Conservation (phyloP, 1,139 yeast species). For the Yamadazyma trypodendri region DNA sequence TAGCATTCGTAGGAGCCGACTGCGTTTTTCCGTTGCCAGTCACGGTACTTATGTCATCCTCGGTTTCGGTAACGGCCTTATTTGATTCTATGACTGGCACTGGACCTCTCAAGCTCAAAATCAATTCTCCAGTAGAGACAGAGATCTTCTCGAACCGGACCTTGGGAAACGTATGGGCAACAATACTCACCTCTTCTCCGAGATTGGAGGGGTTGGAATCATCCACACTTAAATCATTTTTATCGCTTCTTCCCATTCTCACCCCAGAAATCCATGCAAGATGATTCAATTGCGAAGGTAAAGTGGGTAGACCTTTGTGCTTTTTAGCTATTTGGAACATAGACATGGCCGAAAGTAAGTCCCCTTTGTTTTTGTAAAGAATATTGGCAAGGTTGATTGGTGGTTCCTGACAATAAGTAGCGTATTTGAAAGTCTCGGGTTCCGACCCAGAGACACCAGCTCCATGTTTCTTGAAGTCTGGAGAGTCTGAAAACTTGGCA, state of each 20-base stretch:
- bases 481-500: too few relatives aligned
- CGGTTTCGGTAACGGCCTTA: neutral
- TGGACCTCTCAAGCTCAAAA: constrained; percentile 78
- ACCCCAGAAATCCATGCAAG: constrained; percentile 95
- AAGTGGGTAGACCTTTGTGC: constrained; percentile 23
- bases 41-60: neutral
- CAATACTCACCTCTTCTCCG: constrained; percentile 88
- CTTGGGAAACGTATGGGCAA: constrained; percentile 89
- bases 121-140: constrained; percentile 79
- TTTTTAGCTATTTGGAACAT: constrained; percentile 33
- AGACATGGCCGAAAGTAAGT: constrained; percentile 36
- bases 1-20: neutral
- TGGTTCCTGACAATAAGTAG: constrained; percentile 42
- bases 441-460: neutral
- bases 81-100: constrained; percentile 30
- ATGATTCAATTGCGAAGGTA: constrained; percentile 52
- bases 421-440: constrained; percentile 19
- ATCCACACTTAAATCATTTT: constrained; percentile 24
- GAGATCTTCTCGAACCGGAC: constrained; percentile 83
- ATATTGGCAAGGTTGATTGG: constrained; percentile 36
- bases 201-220: constrained; percentile 60
- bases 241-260: constrained; percentile 64
- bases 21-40: neutral
- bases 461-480: too few relatives aligned
- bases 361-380: constrained; percentile 32